phyloP scores from a whole-genome alignment of 1,284 basidiomycete genomes.

The Earliella scabrosa region DNA sequence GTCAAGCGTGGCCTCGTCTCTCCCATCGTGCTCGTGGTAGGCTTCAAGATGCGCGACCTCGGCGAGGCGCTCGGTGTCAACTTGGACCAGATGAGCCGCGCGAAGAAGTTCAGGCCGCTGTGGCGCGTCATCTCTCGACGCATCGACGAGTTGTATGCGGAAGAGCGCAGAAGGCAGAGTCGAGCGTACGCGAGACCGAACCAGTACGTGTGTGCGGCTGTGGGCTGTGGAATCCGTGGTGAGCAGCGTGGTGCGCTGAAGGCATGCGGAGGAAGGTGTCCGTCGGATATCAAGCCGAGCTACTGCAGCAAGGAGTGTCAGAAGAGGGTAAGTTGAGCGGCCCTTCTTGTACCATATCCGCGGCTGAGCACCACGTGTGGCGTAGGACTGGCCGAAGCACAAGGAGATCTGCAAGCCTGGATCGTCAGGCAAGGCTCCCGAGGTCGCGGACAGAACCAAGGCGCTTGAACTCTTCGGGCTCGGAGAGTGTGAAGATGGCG shows the following conservation, averaged over 20 bases:
- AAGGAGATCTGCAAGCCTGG: conserved; percentile 11
- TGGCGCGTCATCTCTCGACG: background rate
- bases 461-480: conserved; percentile 1
- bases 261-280: conserved; percentile 13
- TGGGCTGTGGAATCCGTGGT: conserved; percentile 10
- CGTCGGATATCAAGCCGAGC: conserved; percentile 3
- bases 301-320: conserved; percentile 13
- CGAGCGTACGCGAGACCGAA: background rate
- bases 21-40: background rate
- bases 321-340: background rate
- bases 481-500: background rate
- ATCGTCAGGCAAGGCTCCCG: background rate
- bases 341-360: background rate
- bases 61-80: background rate
- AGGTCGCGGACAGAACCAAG: conserved; percentile 1
- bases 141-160: background rate
- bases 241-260: conserved; percentile 3
- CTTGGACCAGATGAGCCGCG: background rate
- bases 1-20: conserved; percentile 1
- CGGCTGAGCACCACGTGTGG: too few species aligned
- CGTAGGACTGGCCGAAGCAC: conserved; percentile 11
- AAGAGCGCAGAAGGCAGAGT: background rate
- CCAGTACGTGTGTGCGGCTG: too few species aligned
- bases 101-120: background rate
- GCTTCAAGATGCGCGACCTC: background rate